phyloP scores from a whole-genome alignment of 768 basidiomycete genomes.

The Pholiota microspora region DNA sequence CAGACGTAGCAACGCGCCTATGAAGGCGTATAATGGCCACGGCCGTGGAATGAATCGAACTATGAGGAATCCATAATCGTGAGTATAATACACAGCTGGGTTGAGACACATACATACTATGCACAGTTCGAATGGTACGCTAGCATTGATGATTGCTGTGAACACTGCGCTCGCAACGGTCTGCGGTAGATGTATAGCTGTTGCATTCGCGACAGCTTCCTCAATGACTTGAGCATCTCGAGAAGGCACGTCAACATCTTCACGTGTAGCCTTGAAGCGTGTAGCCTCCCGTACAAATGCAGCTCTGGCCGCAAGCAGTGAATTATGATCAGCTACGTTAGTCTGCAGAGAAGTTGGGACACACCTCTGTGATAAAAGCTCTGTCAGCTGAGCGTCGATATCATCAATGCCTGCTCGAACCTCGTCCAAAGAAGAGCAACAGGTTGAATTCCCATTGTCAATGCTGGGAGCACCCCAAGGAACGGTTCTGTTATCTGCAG shows the following conservation, averaged over 20 bases:
- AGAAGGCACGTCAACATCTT: slow-evolving; percentile 22
- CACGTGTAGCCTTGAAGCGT: slow-evolving; percentile 22
- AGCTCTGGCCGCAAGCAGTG: slow-evolving; percentile 13
- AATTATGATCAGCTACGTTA: background rate
- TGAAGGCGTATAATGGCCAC: slow-evolving; percentile 5
- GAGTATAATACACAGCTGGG: background rate
- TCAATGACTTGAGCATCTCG: slow-evolving; percentile 24
- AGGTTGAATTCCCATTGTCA: slow-evolving; percentile 13
- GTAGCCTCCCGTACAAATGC: slow-evolving; percentile 26
- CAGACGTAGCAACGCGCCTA: background rate
- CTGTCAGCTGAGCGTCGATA: slow-evolving; percentile 20
- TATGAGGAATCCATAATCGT: background rate
- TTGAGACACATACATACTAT: slow-evolving; percentile 13
- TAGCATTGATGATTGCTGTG: slow-evolving; percentile 22
- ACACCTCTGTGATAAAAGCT: slow-evolving; percentile 22
- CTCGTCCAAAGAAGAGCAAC: slow-evolving; percentile 24
- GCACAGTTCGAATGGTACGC: slow-evolving; percentile 25
- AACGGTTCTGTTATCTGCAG: slow-evolving; percentile 17
- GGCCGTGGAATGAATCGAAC: slow-evolving; percentile 20
- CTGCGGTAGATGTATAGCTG: slow-evolving; percentile 18
- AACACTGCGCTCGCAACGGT: slow-evolving; percentile 20
- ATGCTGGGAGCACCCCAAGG: slow-evolving; percentile 23
- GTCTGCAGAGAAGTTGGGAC: background rate
- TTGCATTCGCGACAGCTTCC: slow-evolving; percentile 17
- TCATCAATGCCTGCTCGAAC: slow-evolving; percentile 23